Base-by-base conservation (phyloP, 176 grass and related monocot genomes). In the Eragrostis curvula region DNA sequence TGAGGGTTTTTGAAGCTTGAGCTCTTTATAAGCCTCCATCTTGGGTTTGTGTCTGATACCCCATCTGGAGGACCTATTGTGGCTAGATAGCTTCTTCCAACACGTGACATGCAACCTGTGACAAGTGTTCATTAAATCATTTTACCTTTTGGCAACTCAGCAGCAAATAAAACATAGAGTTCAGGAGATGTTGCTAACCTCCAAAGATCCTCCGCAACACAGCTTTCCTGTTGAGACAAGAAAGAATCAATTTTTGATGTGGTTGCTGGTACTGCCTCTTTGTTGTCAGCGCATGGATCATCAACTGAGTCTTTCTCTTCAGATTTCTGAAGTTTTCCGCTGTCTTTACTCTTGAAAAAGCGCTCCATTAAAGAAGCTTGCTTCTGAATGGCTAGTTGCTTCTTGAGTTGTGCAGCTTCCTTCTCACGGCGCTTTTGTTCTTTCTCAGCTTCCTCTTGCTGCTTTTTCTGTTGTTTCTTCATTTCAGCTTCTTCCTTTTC, bases 351-450 rank as follows among this genome's bases (percentile, higher is more conserved):
- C 72, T 93, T 96, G 71, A 99, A 88, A 85, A 99, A 93, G 0
- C 87, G 87, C 32, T 99, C 85, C 96, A 99, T 99, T 82, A 99
- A 82, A 77, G 62, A 88, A 66, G 91, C 96, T 91, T 99, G 96
- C 53, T 99, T 99, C 68, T 95, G 75, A 56, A 98, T 78, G 65
- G 32, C 79, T 29, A 76, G 62, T 76, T 91, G 92, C 48, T 93
- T 95, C 78, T 90, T 98, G 69, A 93, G 75, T 56, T 94, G 79
- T 15, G 79, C 87, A 52, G 90, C 93, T 88, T 96, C 90, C 85
- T 99, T 99, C 71, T 92, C 93, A 78, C 74, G 82, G 70, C 93
- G 85, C 71, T 89, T 92, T 67, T 87, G 90, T 86, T 95, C 92
- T 85, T 84, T 93, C 39, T 91, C 92, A 87, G 86, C 87, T 42